Base-by-base conservation (phyloP, 2,329 filamentous ascomycete genomes). In the Leptographium procerum region DNA sequence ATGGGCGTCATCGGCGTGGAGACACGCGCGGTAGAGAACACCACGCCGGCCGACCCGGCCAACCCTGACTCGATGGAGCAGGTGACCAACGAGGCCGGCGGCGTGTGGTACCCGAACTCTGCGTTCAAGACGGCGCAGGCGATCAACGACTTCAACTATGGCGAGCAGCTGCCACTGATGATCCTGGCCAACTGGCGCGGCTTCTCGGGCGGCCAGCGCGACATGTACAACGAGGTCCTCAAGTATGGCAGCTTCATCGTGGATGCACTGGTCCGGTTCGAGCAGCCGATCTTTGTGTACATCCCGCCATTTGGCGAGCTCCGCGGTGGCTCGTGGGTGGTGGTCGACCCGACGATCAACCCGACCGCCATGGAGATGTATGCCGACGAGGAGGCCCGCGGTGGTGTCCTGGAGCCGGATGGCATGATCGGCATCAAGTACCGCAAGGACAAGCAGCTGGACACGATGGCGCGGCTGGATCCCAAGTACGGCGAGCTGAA, bases 141-240 rank as follows among this genome's bases (percentile, higher is more conserved):
- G 59, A 95, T 99, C 77, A 91, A 88, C 68, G 94, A 99, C 79
- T 99, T 99, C 84, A 99, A 99, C 84, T 85, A 95, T 65, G 94
- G 94, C 71, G 94, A 99, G 77, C 94, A 99, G 78, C 81, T 99
- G 69, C 94, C 94, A 59, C 79, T 99, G 65, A 97, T 99, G 91
- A 99, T 99, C 71, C 85, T 99, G 64, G 94, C 94, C 75, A 99
- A 99, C 82, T 99, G 94, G 94, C 87, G 94, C 85, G 94, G 94
- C 79, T 99, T 99, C 89, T 99, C 94, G 65, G 94, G 94, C 79
- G 94, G 94, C 64, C 94, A 99, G 77, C 90, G 92, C 66, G 94
- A 99, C 76, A 99, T 99, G 94, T 99, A 95, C 85, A 96, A 97
- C 77, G 94, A 99, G 77, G 94, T 99, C 19, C 85, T 99, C 74